phyloP scores from a whole-genome alignment of 805 yeast species.

The Citeromyces matritensis region DNA sequence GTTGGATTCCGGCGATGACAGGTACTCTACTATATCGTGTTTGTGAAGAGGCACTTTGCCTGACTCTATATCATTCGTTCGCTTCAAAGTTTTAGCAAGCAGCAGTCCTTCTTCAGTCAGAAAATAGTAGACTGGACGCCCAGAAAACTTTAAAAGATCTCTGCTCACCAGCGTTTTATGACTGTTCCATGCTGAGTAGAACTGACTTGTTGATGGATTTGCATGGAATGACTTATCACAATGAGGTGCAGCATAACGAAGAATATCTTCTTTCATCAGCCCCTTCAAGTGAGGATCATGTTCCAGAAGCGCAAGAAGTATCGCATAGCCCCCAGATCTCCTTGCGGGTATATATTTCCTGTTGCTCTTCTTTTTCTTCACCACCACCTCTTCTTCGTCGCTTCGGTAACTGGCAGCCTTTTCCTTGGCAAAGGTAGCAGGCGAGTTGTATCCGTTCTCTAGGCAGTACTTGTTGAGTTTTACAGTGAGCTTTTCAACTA shows the following conservation, averaged over 20 bases:
- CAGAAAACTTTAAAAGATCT: constrained; percentile 36
- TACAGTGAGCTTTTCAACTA: constrained; percentile 32
- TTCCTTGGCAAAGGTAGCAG: constrained; percentile 17
- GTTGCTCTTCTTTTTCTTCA: constrained; percentile 6
- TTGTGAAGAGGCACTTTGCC: no score
- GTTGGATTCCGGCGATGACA: background rate
- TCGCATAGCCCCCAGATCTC: constrained; percentile 78
- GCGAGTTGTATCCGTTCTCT: constrained; percentile 30
- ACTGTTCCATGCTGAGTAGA: constrained; percentile 66
- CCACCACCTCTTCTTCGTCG: constrained; percentile 3
- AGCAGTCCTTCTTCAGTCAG: constrained; percentile 58
- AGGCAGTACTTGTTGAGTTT: constrained; percentile 38
- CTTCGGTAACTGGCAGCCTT: constrained; percentile 1
- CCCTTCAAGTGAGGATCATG: constrained; percentile 38
- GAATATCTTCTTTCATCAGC: constrained; percentile 44
- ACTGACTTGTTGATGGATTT: constrained; percentile 46
- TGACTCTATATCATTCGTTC: constrained; percentile 19
- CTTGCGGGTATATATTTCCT: constrained; percentile 52
- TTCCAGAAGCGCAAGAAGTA: constrained; percentile 42
- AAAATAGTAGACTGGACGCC: constrained; percentile 43
- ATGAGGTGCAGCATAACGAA: constrained; percentile 33
- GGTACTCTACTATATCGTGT: no score
- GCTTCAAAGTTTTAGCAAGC: constrained; percentile 41
- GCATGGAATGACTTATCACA: constrained; percentile 42
- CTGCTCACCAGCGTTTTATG: constrained; percentile 47